Percentiles rank a stretch among this genome's conserved stretches.
Evolutionary conservation across 2,329 filamentous ascomycete genomes (phyloP).

Genomic region (Sporothrix luriei): DNA sequence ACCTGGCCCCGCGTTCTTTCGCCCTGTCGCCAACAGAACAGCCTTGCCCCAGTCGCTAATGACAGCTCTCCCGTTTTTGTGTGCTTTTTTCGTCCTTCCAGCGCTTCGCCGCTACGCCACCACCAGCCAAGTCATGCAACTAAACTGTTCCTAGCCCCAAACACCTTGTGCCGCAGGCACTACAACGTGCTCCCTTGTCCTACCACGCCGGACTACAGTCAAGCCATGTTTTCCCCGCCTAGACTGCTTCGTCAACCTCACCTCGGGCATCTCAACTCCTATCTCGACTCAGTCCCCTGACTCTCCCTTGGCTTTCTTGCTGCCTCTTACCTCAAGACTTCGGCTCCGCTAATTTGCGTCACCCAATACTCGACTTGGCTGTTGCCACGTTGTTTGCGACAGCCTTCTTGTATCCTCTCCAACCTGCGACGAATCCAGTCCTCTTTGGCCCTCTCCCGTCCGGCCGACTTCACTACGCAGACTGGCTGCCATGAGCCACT

Average conservation of each 20-base stretch:
- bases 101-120: constrained; percentile 9
- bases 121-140: background rate
- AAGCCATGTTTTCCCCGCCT: background rate
- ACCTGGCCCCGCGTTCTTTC: background rate
- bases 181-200: no score
- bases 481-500: constrained; percentile 24
- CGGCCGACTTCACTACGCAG: background rate
- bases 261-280: background rate
- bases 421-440: background rate
- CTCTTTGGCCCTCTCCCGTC: background rate
- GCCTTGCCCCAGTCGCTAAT: constrained; percentile 6
- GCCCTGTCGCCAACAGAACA: background rate
- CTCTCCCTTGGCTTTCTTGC: background rate
- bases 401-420: background rate
- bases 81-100: background rate
- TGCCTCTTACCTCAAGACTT: no score
- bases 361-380: background rate
- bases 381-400: background rate
- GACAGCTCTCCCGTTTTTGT: background rate
- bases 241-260: background rate
- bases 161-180: background rate
- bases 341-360: background rate
- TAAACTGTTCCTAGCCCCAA: constrained; percentile 9
- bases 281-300: background rate
- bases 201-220: no score